Evolutionary conservation across 176 grass and related monocot genomes (phyloP).

Genomic region (Eremochloa ophiuroides): DNA sequence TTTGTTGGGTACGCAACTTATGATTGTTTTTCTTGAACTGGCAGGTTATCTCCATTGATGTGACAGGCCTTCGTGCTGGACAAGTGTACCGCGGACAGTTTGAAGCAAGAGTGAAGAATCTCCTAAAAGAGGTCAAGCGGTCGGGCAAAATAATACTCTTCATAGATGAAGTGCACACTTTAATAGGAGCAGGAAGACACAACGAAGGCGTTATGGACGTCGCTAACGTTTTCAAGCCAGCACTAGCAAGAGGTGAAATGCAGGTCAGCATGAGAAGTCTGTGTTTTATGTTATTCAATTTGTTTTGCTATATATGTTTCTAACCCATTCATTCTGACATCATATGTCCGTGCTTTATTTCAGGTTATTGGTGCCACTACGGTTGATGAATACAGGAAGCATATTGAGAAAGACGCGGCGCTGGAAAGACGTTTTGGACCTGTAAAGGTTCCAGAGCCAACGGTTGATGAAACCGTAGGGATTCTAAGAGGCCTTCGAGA

Average conservation of each 20-base stretch:
- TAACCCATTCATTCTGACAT: not conserved
- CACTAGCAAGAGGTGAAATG: constrained; percentile 82
- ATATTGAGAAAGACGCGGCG: constrained; percentile 79
- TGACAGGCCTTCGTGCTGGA: constrained; percentile 67
- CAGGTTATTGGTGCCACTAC: constrained; percentile 68
- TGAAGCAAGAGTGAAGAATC: constrained; percentile 69
- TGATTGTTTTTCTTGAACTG: not conserved
- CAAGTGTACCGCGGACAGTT: constrained; percentile 70
- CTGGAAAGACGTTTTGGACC: constrained; percentile 80
- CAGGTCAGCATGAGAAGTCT: constrained; percentile 20
- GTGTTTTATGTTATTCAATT: too few species aligned
- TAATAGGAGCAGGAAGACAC: constrained; percentile 56
- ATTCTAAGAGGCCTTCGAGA: constrained; percentile 71
- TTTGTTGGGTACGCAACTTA: not conserved
- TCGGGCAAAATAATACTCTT: constrained; percentile 82
- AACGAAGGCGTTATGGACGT: constrained; percentile 46
- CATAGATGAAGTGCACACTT: constrained; percentile 81
- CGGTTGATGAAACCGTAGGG: constrained; percentile 70
- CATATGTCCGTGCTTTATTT: not conserved
- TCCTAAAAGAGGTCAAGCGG: constrained; percentile 76
- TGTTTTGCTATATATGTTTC: too few species aligned
- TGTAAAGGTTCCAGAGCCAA: constrained; percentile 72
- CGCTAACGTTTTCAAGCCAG: constrained; percentile 79
- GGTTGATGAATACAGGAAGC: constrained; percentile 67
- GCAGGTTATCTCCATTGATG: constrained; percentile 78